These are phyloP conservation scores for Fusarium miscanthi DNA, from an alignment of 2,329 filamentous ascomycete genomes.

Conservation along the genomic window DNA sequence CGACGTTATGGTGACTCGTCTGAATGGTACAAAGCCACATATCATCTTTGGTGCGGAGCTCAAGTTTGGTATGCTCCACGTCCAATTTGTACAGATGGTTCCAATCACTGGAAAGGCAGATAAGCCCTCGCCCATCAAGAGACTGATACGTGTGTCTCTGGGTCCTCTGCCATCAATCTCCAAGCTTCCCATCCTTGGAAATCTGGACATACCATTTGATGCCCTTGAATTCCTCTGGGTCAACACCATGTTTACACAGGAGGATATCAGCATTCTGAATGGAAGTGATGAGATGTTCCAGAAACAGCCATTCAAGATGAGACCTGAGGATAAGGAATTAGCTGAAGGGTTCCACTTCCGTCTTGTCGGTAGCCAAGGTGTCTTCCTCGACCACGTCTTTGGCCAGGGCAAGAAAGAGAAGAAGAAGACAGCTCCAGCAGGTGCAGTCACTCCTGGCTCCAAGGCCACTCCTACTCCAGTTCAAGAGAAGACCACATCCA, in stretches of 20 bases:
- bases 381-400: background rate
- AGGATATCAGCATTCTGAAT: background rate
- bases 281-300: accelerated
- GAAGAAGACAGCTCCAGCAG: background rate
- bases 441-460: accelerated
- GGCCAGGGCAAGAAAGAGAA: accelerated
- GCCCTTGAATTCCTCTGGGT: background rate
- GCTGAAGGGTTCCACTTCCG: background rate
- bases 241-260: background rate
- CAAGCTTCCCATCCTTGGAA: accelerated
- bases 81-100: accelerated
- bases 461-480: accelerated
- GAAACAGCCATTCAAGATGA: background rate
- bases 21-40: background rate
- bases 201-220: accelerated
- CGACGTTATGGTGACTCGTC: background rate
- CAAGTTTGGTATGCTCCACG: background rate
- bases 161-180: accelerated
- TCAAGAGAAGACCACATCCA: accelerated
- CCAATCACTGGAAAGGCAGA: accelerated
- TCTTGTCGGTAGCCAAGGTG: background rate
- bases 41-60: accelerated
- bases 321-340: accelerated
- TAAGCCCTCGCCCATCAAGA: accelerated
- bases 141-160: background rate